These are phyloP conservation scores for Nakazawaea ernobii DNA, from an alignment of 805 yeast genomes.

Conservation along the genomic window DNA sequence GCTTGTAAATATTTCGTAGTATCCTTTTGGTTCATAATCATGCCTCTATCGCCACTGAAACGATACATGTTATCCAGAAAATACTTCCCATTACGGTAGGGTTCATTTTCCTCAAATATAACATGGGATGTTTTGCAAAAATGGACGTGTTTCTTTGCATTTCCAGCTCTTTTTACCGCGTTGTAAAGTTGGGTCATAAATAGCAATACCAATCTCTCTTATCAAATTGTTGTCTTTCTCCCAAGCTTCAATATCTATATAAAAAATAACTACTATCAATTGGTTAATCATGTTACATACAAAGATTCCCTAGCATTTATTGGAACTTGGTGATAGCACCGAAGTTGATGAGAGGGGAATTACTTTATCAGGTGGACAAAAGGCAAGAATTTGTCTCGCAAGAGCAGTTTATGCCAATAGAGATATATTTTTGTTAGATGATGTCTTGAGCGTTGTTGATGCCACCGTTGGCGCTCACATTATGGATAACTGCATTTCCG, in stretches of 20 bases:
- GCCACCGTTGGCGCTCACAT: slow-evolving; percentile 82
- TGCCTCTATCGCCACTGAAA: slow-evolving; percentile 45
- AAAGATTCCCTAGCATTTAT: no score
- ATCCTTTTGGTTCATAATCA: slow-evolving; percentile 30
- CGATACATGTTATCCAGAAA: slow-evolving; percentile 49
- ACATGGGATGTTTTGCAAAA: no score
- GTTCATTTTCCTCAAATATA: slow-evolving; percentile 35
- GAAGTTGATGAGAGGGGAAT: slow-evolving; percentile 86
- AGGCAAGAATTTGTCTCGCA: slow-evolving; percentile 75
- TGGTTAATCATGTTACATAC: no score
- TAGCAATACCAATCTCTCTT: slow-evolving; percentile 54
- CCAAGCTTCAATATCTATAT: slow-evolving; percentile 54
- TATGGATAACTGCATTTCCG: slow-evolving; percentile 61
- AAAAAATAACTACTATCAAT: no score
- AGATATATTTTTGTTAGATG: slow-evolving; percentile 69
- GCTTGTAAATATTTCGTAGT: slow-evolving; percentile 34
- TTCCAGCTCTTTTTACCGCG: slow-evolving; percentile 27
- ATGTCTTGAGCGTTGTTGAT: slow-evolving; percentile 80
- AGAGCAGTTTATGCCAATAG: slow-evolving; percentile 69
- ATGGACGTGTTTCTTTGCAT: no score
- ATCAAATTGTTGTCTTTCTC: slow-evolving; percentile 36
- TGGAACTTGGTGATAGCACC: slow-evolving; percentile 73
- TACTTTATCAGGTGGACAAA: slow-evolving; percentile 83
- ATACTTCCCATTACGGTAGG: slow-evolving; percentile 42
- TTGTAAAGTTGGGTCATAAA: slow-evolving; percentile 50